Percentiles rank a stretch among this genome's conserved stretches.
These are phyloP conservation scores for Picea sitchensis DNA, from an alignment of 75 land plant genomes.

Conservation along the genomic window DNA sequence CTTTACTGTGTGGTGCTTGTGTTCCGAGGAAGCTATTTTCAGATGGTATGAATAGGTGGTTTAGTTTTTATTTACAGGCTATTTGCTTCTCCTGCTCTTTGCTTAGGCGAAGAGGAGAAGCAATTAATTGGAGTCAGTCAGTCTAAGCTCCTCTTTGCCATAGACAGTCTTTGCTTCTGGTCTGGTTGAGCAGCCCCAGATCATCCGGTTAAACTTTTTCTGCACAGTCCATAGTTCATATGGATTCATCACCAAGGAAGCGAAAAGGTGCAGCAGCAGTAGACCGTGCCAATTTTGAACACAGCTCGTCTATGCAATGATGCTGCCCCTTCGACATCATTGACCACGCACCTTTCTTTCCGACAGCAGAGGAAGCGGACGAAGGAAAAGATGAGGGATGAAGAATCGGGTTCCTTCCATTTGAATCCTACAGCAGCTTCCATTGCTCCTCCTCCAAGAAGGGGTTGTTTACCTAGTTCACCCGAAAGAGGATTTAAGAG, in stretches of 20 bases:
- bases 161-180: too few species aligned
- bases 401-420: not conserved
- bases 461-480: conserved; percentile 11
- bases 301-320: not conserved
- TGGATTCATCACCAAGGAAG: conserved; percentile 5
- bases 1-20: too few species aligned
- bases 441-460: conserved; percentile 40
- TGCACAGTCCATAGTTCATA: not conserved
- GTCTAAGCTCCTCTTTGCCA: too few species aligned
- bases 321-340: not conserved
- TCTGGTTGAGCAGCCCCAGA: too few species aligned
- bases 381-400: conserved; percentile 5
- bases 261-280: not conserved
- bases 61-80: too few species aligned
- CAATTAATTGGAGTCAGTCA: too few species aligned
- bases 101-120: too few species aligned
- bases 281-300: not conserved
- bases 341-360: not conserved
- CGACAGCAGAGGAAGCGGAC: not conserved
- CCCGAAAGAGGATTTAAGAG: conserved; percentile 52
- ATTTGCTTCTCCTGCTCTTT: too few species aligned
- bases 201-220: not conserved
- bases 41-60: too few species aligned
- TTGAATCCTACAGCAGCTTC: conserved; percentile 24
- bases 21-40: too few species aligned